Conservation (phyloP, 305 asterid species). For the Fraxinus paxiana region DNA sequence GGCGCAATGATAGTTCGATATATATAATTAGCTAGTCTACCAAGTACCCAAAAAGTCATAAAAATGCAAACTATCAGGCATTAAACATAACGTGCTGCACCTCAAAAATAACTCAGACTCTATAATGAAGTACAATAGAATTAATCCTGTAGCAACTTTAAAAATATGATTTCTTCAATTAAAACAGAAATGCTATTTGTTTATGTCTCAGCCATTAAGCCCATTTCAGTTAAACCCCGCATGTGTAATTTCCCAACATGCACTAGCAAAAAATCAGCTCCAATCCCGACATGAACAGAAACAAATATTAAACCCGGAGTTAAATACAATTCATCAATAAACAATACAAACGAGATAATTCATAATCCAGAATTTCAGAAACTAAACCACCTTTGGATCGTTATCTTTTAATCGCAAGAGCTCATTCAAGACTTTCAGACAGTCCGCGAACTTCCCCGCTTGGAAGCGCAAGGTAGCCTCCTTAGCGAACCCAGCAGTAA, state of each 20-base stretch:
- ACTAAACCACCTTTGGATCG: slow-evolving; percentile 72
- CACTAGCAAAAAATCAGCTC: not conserved
- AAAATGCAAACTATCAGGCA: not conserved
- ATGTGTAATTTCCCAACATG: not conserved
- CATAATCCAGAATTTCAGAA: not conserved
- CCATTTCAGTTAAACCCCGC: not conserved
- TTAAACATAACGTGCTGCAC: no score
- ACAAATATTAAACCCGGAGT: not conserved
- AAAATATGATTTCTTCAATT: not conserved
- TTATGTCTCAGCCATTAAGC: not conserved
- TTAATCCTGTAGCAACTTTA: not conserved
- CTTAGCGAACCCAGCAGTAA: slow-evolving; percentile 67
- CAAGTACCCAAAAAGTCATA: not conserved
- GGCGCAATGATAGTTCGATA: not conserved
- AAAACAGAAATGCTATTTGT: not conserved
- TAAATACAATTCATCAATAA: no score
- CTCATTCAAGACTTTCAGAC: slow-evolving; percentile 59
- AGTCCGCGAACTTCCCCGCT: slow-evolving; percentile 63
- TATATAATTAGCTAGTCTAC: not conserved
- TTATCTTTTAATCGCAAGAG: slow-evolving; percentile 54
- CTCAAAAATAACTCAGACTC: no score
- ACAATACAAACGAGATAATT: not conserved
- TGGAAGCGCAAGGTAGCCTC: slow-evolving; percentile 78
- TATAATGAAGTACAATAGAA: not conserved
- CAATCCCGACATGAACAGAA: not conserved